Evolutionary conservation across 2,329 filamentous ascomycete genomes (phyloP), one percentile per base, ranked within the genome.

Genomic region (Sclerotinia minor): DNA sequence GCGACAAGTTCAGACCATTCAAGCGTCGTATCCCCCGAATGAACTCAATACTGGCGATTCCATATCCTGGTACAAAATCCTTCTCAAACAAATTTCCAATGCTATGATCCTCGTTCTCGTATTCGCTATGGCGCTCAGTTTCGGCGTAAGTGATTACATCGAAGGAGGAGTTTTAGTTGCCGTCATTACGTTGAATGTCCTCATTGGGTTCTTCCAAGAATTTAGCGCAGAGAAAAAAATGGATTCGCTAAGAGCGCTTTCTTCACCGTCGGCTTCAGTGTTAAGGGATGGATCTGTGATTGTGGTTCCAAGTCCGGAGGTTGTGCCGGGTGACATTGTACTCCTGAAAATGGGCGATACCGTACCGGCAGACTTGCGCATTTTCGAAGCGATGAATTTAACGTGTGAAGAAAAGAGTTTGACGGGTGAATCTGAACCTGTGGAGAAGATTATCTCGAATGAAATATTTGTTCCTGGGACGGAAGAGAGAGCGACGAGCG

Each of bases 271-370:
- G 1, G 83, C 82, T 65, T 80, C 77, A 19, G 82, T 82, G 11
- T 76, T 87, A 17, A 81, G 85, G 7, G 79, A 82, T 64, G 83
- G 85, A 29, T 78, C 81, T 52, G 79, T 81, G 41, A 76, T 80
- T 24, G 81, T 81, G 5, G 79, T 88, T 35, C 82, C 84, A 7
- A 84, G 85, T 3, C 79, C 79, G n/a, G 81, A 87, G 35, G 76
- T 89, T 5, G 86, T 89, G 2, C 84, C 85, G 5, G 93, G 92
- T 57, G 95, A 99, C 77, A 87, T 99, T 71, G 92, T 97, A 68
- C 88, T 98, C 69, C 85, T 98, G 64, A 91, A 93, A 66, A 94
- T 94, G 3, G 95, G 95, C 64, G 95, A 98, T 81, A 98, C 97
- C 80, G 92, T 98, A 60, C 94, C 95, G 2, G 95, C 94, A 0